Evolutionary conservation across 2,329 filamentous ascomycete genomes (phyloP), one percentile per base, ranked within the genome.

Genomic region (Malbranchea zuffiana): DNA sequence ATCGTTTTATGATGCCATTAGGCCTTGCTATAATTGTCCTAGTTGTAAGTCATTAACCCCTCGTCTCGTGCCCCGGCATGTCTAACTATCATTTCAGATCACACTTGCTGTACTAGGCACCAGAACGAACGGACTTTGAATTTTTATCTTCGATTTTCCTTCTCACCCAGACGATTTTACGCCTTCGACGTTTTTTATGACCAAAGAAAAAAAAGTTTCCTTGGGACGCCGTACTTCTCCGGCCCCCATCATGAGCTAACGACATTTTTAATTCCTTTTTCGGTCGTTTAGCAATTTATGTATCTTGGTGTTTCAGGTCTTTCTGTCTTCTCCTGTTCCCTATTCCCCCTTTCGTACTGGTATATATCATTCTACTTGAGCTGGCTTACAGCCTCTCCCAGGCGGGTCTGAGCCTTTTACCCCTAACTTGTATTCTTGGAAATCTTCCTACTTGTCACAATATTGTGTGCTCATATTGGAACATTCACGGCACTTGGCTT

Each of bases 1-100:
- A 78, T 54, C 66, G 74, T 31, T 67, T 70, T 56, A 76, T 78
- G 72, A 69, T 66, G 43, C 60, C 68, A 19, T 54, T 76, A 32
- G 74, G 74, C 13, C 49, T 74, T 23, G 60, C 70, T 37, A 65
- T 77, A 33, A 65, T 75, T 41, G 63, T 62, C 40, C 60, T 68
- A 35, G 62, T 77, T 47, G 70, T 75, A 51, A 61, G 70, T 63
- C 5, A 12, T 21, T 17, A 8, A 19, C n/a, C 10, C 12, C 15
- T 33, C 31, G 30, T 21, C 16, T 26, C 18, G 7, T 3, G 7
- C 24, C 2, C 10, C n/a, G 6, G 16, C 15, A 2, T 20, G n/a
- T 32, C 40, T 42, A 40, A 44, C 20, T 36, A 10, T 30, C 16
- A 15, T 15, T 19, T 32, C n/a, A 45, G 43, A 35, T 41, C 18